A percentile compares a stretch with the other conserved stretches of the same genome.
Conservation (phyloP, 2,329 filamentous ascomycete genomes). For the Ceratocystis huliohia region DNA sequence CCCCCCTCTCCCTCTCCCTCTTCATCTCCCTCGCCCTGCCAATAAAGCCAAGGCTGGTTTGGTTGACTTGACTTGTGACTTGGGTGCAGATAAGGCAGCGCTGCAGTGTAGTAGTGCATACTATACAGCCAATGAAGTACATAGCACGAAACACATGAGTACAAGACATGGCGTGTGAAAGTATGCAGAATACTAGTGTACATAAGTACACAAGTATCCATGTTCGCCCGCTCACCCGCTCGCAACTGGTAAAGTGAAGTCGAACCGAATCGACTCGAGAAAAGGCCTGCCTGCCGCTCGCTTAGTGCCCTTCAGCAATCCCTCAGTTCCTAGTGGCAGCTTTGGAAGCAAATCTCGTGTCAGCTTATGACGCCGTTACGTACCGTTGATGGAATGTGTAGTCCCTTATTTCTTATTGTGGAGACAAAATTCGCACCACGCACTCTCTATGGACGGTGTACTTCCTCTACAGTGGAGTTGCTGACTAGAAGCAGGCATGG, state of each 20-base stretch:
- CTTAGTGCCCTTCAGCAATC: background rate
- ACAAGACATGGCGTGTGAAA: no score
- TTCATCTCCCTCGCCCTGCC: no score
- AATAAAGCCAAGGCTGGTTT: background rate
- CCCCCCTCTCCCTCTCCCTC: no score
- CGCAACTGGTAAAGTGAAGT: no score
- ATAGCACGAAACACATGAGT: no score
- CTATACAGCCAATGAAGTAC: no score
- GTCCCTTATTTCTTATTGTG: conserved; percentile 7
- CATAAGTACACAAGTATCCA: no score
- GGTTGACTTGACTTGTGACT: background rate
- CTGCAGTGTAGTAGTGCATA: background rate
- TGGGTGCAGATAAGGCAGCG: background rate
- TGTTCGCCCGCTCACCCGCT: no score
- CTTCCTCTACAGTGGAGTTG: no score
- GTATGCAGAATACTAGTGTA: no score
- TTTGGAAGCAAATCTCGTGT: conserved; percentile 4
- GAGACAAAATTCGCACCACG: background rate
- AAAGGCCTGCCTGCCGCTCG: background rate
- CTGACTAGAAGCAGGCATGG: no score
- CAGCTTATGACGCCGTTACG: conserved; percentile 10
- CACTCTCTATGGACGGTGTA: background rate
- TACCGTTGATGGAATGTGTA: background rate
- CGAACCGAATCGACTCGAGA: background rate
- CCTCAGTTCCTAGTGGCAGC: conserved; percentile 6